phyloP scores from a whole-genome alignment of 441 rosid genomes.

The Gossypium gossypioides region DNA sequence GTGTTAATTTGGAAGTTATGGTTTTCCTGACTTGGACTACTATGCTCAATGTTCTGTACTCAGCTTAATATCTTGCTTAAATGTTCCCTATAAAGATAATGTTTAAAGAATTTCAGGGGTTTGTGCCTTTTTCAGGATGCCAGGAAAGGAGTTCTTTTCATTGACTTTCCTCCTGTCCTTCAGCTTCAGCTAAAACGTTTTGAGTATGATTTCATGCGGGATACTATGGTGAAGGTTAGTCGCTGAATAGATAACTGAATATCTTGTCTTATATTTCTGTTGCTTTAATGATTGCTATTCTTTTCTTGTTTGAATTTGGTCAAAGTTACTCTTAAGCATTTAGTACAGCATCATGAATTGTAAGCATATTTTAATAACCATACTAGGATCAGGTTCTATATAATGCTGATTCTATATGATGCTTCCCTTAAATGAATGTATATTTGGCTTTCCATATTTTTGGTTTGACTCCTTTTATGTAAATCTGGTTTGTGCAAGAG shows the following conservation, averaged over 20 bases:
- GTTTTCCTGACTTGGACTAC: neutral
- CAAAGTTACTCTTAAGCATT: neutral
- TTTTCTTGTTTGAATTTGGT: neutral
- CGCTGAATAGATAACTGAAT: neutral
- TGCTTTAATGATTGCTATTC: neutral
- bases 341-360: neutral
- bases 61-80: slow-evolving; percentile 2
- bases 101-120: neutral
- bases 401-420: neutral
- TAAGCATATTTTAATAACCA: neutral
- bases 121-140: slow-evolving; percentile 48
- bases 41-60: neutral
- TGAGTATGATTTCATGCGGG: slow-evolving; percentile 64
- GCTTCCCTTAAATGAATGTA: neutral
- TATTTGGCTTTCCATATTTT: slow-evolving; percentile 9
- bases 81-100: neutral
- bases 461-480: neutral
- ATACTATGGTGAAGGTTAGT: slow-evolving; percentile 68
- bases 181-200: slow-evolving; percentile 69
- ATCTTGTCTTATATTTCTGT: neutral
- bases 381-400: neutral
- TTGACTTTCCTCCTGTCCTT: slow-evolving; percentile 74
- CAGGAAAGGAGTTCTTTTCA: slow-evolving; percentile 60
- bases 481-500: neutral
- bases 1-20: neutral